Evolutionary conservation across 352 stramenopile genomes (phyloP), one percentile per base, ranked within the genome.

Genomic region (Pythium utonaiense): DNA sequence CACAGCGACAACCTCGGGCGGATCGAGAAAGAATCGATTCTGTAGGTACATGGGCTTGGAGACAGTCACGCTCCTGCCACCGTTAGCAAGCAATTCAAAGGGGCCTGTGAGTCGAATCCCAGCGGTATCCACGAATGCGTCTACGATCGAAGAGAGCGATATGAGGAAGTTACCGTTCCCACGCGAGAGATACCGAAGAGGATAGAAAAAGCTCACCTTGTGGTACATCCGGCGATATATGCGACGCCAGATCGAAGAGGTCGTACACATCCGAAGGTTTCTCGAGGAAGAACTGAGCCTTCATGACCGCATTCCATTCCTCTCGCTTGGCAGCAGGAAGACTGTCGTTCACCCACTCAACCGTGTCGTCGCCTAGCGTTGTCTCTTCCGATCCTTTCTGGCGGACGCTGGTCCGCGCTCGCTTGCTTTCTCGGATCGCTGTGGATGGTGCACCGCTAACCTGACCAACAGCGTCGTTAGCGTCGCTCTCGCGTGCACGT

Each of bases 21-120:
- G 77, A 24, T 89, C 80, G 8, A 75, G 60, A 34, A 73, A 81
- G 59, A 67, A 80, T 5, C 80, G 69, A 3, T 74, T 77, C 24
- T 88, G 80, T n/a, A 89, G 49, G 65, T 67, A 70, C 42, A 84
- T 40, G 28, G 77, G 76, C 53, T 75, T 79, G 22, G 64, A 48
- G 30, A 56, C n/a, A 3, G 31, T n/a, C 31, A 86, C 53, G 10
- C 62, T 40, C 22, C 25, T 62, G 19, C 51, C 51, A n/a, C 57
- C 48, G 33, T 27, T 22, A 10, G 36, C 38, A 12, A 89, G 63
- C 21, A 84, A 33, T n/a, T 81, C 77, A 42, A 88, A 89, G 1
- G 67, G 67, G 27, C 80, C 80, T 17, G 63, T 73, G 25, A 89
- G 50, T 16, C 68, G 63, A 22, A 88, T 47, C 1, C 61, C 69